Conservation (phyloP, 345 rosid genomes). For the Ailanthus altissimus region DNA sequence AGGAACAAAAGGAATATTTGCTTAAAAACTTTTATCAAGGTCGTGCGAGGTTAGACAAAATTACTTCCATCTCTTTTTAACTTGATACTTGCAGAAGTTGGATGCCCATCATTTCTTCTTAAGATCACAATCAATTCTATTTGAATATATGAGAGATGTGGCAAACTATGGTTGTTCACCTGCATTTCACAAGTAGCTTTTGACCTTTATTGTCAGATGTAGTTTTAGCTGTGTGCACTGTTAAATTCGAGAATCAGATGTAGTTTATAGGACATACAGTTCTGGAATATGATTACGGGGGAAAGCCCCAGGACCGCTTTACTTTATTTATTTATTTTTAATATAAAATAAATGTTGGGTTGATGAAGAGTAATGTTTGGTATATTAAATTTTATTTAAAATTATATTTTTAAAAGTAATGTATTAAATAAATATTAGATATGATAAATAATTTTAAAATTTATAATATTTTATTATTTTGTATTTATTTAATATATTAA, state of each 20-base stretch:
- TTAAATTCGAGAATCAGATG: neutral
- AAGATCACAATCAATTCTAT: neutral
- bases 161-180: neutral
- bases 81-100: slow-evolving; percentile 21
- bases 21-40: neutral
- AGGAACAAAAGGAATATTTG: neutral
- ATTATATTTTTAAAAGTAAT: too few relatives aligned
- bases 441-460: too few relatives aligned
- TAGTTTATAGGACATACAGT: neutral
- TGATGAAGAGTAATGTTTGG: too few relatives aligned
- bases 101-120: slow-evolving; percentile 13
- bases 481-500: too few relatives aligned
- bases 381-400: too few relatives aligned
- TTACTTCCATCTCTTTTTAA: slow-evolving; percentile 2
- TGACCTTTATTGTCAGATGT: neutral
- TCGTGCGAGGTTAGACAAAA: slow-evolving; percentile 11
- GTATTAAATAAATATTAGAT: too few relatives aligned
- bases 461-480: too few relatives aligned
- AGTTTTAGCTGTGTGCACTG: neutral
- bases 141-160: neutral
- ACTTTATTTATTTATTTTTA: too few relatives aligned
- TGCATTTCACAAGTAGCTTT: neutral
- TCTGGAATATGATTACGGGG: slow-evolving; percentile 2
- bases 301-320: too few relatives aligned
- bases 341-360: too few relatives aligned